These are phyloP conservation scores for Nakataea oryzae DNA, from an alignment of 2,329 filamentous ascomycete species.

Conservation along the genomic window DNA sequence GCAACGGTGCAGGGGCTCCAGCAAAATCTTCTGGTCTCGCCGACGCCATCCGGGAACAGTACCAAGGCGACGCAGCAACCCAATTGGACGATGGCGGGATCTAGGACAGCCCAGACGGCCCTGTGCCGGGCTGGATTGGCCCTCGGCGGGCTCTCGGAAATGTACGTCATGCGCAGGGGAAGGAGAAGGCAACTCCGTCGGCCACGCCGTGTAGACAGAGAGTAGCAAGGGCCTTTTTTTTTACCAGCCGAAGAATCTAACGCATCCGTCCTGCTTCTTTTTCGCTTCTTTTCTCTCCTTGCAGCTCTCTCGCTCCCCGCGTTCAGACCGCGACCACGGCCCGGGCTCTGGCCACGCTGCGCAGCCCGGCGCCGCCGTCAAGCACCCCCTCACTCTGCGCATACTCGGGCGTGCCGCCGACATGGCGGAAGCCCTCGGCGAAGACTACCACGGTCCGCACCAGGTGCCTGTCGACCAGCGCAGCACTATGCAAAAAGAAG, in stretches of 20 bases:
- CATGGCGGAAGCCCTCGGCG: neutral
- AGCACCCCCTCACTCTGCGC: no score
- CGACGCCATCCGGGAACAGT: neutral
- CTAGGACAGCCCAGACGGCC: neutral
- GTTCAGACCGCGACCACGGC: neutral
- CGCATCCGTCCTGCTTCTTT: neutral
- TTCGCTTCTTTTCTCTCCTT: no score
- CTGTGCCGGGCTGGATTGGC: neutral
- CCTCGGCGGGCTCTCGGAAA: neutral
- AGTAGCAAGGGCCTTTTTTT: neutral
- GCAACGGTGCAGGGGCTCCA: no score
- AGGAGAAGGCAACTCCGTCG: neutral
- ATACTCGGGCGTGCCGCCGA: neutral
- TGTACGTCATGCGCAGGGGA: neutral
- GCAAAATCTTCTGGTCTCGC: neutral
- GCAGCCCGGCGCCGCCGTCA: no score
- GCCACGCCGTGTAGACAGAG: neutral
- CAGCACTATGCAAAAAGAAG: slow-evolving; percentile 5
- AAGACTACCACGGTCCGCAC: neutral
- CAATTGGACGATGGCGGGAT: neutral
- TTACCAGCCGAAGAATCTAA: neutral
- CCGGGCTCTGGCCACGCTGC: neutral
- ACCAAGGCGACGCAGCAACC: neutral
- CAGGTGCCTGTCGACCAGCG: slow-evolving; percentile 8
- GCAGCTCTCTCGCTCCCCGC: neutral